Percentiles rank a stretch among this genome's conserved stretches.
Conservation (phyloP, 78 protist genomes). For the slime mould (Dictyostelium discoideum) region dicty_2.7 NC_007089.4:5255001-5255500, state of each 20-base stretch:
- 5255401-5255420: not conserved
- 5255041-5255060: not conserved
- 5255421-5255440: not conserved
- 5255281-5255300: not conserved
- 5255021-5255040: conserved; percentile 1
- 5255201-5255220: not conserved
- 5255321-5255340: not conserved
- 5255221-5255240: not conserved
- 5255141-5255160: not conserved
- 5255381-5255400: not conserved
- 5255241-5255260: not conserved
- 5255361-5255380: not conserved
- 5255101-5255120: not conserved
- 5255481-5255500: not conserved
- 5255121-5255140: not conserved
- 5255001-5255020: not conserved
- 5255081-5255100: not conserved
- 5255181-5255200: not conserved
- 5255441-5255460: not conserved
- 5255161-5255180: not conserved
- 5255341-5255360: not conserved
- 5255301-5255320: not conserved
- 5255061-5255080: not conserved
- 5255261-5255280: not conserved
- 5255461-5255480: conserved; percentile 6